phyloP scores from a whole-genome alignment of 768 basidiomycete species.

The Tephrocybe sp. region DNA sequence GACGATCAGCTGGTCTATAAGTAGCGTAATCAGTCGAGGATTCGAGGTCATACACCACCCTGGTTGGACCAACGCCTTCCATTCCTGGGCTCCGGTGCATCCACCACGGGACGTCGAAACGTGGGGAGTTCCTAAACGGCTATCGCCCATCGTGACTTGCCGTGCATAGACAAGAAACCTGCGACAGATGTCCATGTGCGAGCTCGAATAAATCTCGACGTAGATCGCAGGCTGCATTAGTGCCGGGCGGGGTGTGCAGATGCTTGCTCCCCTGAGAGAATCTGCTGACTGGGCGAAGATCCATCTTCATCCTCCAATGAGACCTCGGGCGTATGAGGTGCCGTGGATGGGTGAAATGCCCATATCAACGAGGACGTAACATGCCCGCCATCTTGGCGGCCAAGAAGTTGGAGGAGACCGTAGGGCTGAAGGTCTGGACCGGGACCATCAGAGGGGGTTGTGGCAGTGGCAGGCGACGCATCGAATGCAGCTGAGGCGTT shows the following conservation, averaged over 20 bases:
- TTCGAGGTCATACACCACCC: background rate
- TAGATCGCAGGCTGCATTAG: slow-evolving; percentile 9
- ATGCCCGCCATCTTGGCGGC: slow-evolving; percentile 1
- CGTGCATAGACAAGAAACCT: too few species aligned
- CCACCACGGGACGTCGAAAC: background rate
- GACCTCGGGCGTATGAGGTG: slow-evolving; percentile 9
- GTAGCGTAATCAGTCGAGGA: background rate
- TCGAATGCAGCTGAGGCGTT: background rate
- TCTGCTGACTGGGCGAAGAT: slow-evolving; percentile 4
- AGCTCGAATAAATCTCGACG: background rate
- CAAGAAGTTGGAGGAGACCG: background rate
- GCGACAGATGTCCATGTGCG: background rate
- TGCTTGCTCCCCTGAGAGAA: background rate
- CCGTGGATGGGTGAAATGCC: background rate
- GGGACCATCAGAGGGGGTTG: background rate
- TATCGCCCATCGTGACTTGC: background rate
- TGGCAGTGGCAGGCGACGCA: background rate
- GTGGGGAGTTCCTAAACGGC: background rate
- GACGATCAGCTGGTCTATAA: slow-evolving; percentile 9
- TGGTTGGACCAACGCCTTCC: slow-evolving; percentile 3
- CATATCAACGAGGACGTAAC: slow-evolving; percentile 16
- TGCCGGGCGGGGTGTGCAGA: background rate
- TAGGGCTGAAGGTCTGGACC: background rate
- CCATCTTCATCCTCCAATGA: background rate
- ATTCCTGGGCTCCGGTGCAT: background rate